Conservation (phyloP, 768 basidiomycete species). For the Boletus vinaceobasis region DNA sequence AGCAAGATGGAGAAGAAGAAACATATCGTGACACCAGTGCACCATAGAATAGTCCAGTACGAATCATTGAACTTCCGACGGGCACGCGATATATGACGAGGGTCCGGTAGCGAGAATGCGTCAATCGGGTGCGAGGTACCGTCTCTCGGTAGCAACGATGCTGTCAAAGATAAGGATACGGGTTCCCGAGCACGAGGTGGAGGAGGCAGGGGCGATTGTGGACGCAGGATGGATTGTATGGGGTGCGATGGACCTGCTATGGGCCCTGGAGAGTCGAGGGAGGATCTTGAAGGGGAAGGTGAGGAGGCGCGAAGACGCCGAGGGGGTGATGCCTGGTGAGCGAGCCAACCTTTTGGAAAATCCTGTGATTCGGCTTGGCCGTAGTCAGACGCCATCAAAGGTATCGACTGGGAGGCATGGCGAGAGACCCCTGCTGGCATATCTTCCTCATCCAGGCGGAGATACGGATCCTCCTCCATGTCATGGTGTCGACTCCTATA, state of each 20-base stretch:
- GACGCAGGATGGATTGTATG: constrained; percentile 32
- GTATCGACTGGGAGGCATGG: constrained; percentile 35
- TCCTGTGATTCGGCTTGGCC: constrained; percentile 39
- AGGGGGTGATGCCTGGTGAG: constrained; percentile 70
- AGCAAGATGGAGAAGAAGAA: constrained; percentile 62
- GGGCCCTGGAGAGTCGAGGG: constrained; percentile 32
- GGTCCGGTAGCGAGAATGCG: constrained; percentile 76
- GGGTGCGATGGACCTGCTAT: constrained; percentile 33
- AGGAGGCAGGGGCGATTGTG: constrained; percentile 35
- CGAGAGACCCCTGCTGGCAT: constrained; percentile 38
- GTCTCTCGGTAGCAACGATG: constrained; percentile 75
- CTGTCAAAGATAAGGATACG: constrained; percentile 67
- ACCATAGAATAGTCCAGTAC: constrained; percentile 68
- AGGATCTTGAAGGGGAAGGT: constrained; percentile 35
- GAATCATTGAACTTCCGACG: constrained; percentile 75
- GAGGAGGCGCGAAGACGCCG: constrained; percentile 40
- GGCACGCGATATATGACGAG: constrained; percentile 57
- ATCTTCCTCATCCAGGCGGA: constrained; percentile 70
- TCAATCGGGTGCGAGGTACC: constrained; percentile 60
- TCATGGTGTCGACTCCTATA: constrained; percentile 28
- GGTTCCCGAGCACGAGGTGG: constrained; percentile 44
- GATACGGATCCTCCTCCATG: constrained; percentile 72
- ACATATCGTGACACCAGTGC: constrained; percentile 54
- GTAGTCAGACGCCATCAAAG: constrained; percentile 35
- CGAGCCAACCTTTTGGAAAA: constrained; percentile 60